phyloP scores from a whole-genome alignment of 2,329 filamentous ascomycete species.

The Thielaviopsis euricoi region DNA sequence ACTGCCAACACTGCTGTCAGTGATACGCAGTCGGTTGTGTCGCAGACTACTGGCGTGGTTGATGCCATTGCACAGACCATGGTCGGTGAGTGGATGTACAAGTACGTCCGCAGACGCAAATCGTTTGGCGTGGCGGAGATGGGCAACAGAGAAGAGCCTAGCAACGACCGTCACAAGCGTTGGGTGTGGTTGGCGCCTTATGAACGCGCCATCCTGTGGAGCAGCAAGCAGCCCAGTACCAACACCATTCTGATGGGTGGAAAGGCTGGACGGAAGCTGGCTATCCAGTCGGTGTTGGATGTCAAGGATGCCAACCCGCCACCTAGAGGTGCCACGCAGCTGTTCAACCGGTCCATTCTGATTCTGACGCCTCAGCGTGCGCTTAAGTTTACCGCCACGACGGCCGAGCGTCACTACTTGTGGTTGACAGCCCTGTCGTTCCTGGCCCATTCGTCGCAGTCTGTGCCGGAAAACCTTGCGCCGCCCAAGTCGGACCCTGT shows the following conservation, averaged over 20 bases:
- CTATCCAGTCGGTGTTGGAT: constrained; percentile 89
- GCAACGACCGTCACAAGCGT: constrained; percentile 73
- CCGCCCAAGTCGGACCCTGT: constrained; percentile 31
- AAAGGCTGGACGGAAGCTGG: constrained; percentile 87
- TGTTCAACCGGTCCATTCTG: constrained; percentile 87
- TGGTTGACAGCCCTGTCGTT: constrained; percentile 94
- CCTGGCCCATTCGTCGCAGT: constrained; percentile 74
- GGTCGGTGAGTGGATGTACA: constrained; percentile 96
- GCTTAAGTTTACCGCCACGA: constrained; percentile 80
- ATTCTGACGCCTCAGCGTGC: constrained; percentile 88
- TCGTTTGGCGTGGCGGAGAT: constrained; percentile 69
- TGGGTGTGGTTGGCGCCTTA: constrained; percentile 99
- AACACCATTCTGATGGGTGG: constrained; percentile 69
- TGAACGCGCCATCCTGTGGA: constrained; percentile 92
- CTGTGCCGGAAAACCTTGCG: constrained; percentile 54
- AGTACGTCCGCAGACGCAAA: constrained; percentile 73
- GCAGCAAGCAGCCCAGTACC: constrained; percentile 85
- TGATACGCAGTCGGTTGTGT: constrained; percentile 30
- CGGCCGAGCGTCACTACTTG: constrained; percentile 74
- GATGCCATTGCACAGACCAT: constrained; percentile 96
- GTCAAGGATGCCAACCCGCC: constrained; percentile 85
- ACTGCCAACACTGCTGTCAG: constrained; percentile 23
- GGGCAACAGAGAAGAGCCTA: constrained; percentile 50
- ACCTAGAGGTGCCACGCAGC: constrained; percentile 48
- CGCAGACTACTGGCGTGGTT: constrained; percentile 65